Base-by-base conservation (phyloP, 371 early-diverging fungal species). In the Lichtheimia hyalospora region DNA sequence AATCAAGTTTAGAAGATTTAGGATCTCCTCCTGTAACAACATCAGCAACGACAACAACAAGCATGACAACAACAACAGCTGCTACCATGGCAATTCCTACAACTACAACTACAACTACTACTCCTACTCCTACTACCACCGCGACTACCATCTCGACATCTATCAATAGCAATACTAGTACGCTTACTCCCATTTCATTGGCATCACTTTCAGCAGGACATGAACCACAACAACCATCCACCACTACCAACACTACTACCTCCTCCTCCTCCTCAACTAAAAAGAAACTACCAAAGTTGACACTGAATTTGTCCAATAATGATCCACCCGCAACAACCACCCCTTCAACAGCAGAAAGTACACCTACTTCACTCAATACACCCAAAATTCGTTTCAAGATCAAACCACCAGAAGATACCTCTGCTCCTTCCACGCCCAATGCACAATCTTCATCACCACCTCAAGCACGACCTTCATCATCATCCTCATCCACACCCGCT, bases 301-400 rank as follows among this genome's bases (percentile, higher is more conserved):
- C 66, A 10, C 48, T 77, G 2, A 77, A 73, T 53, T 53, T 74
- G 21, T 49, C 70, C 18, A 61, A 62, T n/a, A 39, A 46, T 3
- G 23, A 59, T n/a, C 3, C 46, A n/a, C 46, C 20, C 20, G 52
- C 20, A 27, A 20, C 42, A 3, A 51, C 49, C 34, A 16, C 58
- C 5, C 50, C 65, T 5, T 56, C 63, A 14, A 44, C 60, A 10
- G 61, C 56, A 34, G 62, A 57, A 24, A 42, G 57, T 20, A 57
- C 46, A 23, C 57, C 60, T 20, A 42, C 62, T 18, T 62, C 72
- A 15, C 46, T 68, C 2, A 70, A 64, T 34, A 74, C 78, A 23
- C 78, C 78, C 10, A 74, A 74, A 34, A 77, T 77, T 39, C 66
- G 78, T 46, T 77, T 77, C 60, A 77, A 74, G 55, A 64, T 77